phyloP scores from a whole-genome alignment of 73 alveolate species.

The Tetrahymena thermophila region DNA sequence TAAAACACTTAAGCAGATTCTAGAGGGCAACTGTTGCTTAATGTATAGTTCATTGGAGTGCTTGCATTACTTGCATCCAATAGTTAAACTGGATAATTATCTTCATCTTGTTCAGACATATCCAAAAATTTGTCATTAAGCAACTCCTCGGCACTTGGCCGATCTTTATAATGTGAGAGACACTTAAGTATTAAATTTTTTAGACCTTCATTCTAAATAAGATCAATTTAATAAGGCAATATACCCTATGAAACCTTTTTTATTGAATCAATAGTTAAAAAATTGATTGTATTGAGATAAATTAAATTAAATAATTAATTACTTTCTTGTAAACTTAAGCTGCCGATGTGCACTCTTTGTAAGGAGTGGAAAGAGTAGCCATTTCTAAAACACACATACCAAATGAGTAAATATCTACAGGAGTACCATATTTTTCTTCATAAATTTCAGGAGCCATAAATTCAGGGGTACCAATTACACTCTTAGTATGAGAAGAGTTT shows the following conservation, averaged over 20 bases:
- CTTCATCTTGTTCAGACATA: constrained; percentile 29
- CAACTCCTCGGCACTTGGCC: constrained; percentile 41
- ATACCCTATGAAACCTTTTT: constrained; percentile 36
- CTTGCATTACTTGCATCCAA: neutral
- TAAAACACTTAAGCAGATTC: neutral
- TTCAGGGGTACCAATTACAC: constrained; percentile 80
- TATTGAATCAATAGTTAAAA: neutral
- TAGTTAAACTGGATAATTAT: constrained; percentile 15
- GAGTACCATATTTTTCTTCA: constrained; percentile 73
- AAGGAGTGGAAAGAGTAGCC: constrained; percentile 76
- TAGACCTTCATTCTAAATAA: constrained; percentile 63
- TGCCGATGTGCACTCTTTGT: constrained; percentile 67
- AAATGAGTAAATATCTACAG: constrained; percentile 78
- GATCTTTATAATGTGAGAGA: constrained; percentile 27
- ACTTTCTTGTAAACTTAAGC: constrained; percentile 53
- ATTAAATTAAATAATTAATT: neutral
- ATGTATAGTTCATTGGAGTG: neutral
- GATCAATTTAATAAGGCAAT: constrained; percentile 50
- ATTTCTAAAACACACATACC: constrained; percentile 82
- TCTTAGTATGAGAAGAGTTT: constrained; percentile 72
- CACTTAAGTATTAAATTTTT: constrained; percentile 71
- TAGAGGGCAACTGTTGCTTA: neutral
- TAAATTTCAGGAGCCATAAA: constrained; percentile 85
- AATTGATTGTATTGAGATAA: neutral
- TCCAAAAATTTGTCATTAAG: constrained; percentile 20